Percentiles rank a stretch among this genome's conserved stretches.
Evolutionary conservation across 805 yeast species (phyloP).

Genomic region (Candida piceae): DNA sequence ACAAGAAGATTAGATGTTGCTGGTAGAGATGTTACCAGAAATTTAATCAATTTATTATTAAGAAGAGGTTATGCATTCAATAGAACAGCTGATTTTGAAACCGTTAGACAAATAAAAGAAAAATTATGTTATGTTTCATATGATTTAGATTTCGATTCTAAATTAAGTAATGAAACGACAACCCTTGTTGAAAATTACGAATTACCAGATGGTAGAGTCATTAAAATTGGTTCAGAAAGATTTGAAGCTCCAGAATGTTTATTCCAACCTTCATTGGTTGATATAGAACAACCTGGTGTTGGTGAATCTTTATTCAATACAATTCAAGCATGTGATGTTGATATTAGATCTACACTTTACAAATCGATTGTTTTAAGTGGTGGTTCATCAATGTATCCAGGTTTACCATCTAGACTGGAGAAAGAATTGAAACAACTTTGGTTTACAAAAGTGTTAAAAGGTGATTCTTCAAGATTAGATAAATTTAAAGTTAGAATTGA

Average conservation of each 20-base stretch:
- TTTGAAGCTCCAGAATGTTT: slow-evolving; percentile 96
- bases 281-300: slow-evolving; percentile 94
- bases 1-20: slow-evolving; percentile 94
- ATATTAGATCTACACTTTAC: slow-evolving; percentile 80
- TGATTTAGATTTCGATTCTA: slow-evolving; percentile 85
- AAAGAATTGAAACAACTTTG: slow-evolving; percentile 95
- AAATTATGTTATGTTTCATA: slow-evolving; percentile 93
- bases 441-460: slow-evolving; percentile 82
- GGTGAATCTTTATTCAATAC: slow-evolving; percentile 91
- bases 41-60: slow-evolving; percentile 81
- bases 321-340: slow-evolving; percentile 92
- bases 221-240: slow-evolving; percentile 91
- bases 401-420: slow-evolving; percentile 91
- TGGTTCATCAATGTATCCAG: slow-evolving; percentile 98
- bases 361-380: slow-evolving; percentile 94
- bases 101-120: slow-evolving; percentile 96
- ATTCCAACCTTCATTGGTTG: slow-evolving; percentile 93
- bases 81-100: slow-evolving; percentile 97
- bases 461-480: slow-evolving; percentile 79
- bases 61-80: slow-evolving; percentile 98
- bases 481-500: slow-evolving; percentile 95
- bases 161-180: slow-evolving; percentile 90
- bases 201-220: slow-evolving; percentile 93
- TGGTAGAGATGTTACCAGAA: slow-evolving; percentile 97
- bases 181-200: slow-evolving; percentile 87